Base-by-base conservation (phyloP, 768 basidiomycete genomes). In the Calocybe indica region DNA sequence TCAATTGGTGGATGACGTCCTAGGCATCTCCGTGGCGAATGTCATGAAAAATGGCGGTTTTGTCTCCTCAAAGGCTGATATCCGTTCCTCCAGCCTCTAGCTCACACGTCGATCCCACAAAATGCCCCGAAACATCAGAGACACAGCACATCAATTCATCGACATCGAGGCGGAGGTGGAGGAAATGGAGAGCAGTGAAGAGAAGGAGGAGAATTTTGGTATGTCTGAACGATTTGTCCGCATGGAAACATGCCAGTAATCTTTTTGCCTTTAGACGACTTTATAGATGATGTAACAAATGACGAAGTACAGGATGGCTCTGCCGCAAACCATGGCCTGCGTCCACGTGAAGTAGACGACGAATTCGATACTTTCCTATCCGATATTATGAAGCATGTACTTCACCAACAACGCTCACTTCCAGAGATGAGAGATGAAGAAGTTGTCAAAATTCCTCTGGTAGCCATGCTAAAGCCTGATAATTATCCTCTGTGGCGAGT, bases 81-180 rank as follows among this genome's bases (percentile, higher is more conserved):
- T n/a, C n/a, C n/a, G n/a, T n/a, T n/a, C n/a, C n/a, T n/a, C n/a
- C n/a, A n/a, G n/a, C n/a, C n/a, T n/a, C n/a, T n/a, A n/a, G n/a
- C n/a, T n/a, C n/a, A n/a, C n/a, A n/a, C n/a, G n/a, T n/a, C n/a
- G n/a, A n/a, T n/a, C n/a, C n/a, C n/a, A n/a, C n/a, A n/a, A n/a
- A n/a, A 46, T 46, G 45, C 31, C 10, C 29, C 31, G 40, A 36
- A 46, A 46, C 9, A 5, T 29, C 37, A 12, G 15, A 39, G 37
- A 38, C 30, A 8, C 8, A 13, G 45, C 40, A 13, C 7, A 4
- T 37, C 6, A 4, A 37, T 46, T 46, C 45, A 36, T 46, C 6
- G 28, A 46, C 22, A 37, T 39, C 32, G 45, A 46, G 45, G 45
- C 45, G 34, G 33, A 39, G 32, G 45, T 39, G 35, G 37, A 13